Evolutionary conservation across 352 stramenopile species (phyloP), one percentile per base, ranked within the genome.

Genomic region (Salisapilia sapeloensis): DNA sequence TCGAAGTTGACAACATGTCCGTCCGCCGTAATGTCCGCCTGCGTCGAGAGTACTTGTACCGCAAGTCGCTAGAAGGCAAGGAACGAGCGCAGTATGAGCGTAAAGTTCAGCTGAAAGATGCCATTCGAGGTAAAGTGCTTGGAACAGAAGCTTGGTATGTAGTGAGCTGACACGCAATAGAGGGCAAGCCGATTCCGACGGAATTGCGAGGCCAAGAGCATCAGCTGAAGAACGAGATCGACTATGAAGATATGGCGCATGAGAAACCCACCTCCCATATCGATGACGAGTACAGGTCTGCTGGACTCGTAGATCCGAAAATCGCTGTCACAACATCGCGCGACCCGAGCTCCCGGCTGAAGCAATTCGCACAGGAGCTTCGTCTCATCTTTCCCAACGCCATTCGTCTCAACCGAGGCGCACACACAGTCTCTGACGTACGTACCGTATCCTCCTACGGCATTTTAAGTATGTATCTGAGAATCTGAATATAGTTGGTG

Each of bases 341-440:
- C 23, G 84, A 97, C 53, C 95, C 96, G 18, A 96, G 74, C 35
- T 94, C 80, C 30, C 86, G 96, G 10, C 72, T 99, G 18, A 99
- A 98, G 56, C 93, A 98, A 65, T 99, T 99, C 59, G 81, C 93
- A n/a, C 98, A 99, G 72, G 96, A 99, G 74, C 72, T 99, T 28
- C 96, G 96, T 20, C 62, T 97, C 18, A 86, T 99, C 31, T 92
- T 99, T 51, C 96, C 96, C 16, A 99, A 99, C 54, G 87, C 93
- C 13, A 93, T 97, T 26, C 63, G 93, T 14, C 78, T 99, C 22
- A 99, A 99, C 66, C 76, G 96, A 21, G 96, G 96, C 46, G 70
- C 72, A 1, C 95, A 95, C 56, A 96, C 94, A 39, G 81, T 96
- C 20, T 80, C 59, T 29, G 74, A 87, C 38, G 69, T 85, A 50